These are phyloP conservation scores for Calonectria crousiana DNA, from an alignment of 2,329 filamentous ascomycete species.

Conservation along the genomic window DNA sequence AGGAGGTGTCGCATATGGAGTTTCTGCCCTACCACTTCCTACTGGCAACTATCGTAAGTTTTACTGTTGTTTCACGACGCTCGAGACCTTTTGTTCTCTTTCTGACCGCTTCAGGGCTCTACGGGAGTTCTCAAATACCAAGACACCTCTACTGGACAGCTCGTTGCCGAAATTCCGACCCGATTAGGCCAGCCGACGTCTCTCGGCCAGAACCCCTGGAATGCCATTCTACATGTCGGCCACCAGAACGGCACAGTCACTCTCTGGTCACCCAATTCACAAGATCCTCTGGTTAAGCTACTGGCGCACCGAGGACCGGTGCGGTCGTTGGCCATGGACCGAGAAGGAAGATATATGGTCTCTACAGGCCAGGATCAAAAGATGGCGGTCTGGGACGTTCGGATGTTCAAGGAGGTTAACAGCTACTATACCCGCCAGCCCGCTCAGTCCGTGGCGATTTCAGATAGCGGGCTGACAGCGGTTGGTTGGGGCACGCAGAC, in stretches of 20 bases:
- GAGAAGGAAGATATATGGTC: constrained; percentile 95
- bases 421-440: constrained; percentile 88
- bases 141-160: constrained; percentile 92
- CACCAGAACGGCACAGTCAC: constrained; percentile 96
- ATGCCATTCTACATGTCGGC: constrained; percentile 91
- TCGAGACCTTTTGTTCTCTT: too few species aligned
- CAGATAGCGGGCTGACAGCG: constrained; percentile 87
- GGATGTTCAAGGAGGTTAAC: constrained; percentile 93
- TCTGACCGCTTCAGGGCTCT: constrained; percentile 67
- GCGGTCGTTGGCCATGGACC: constrained; percentile 84
- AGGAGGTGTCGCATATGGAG: constrained; percentile 93
- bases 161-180: constrained; percentile 88
- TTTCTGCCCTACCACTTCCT: constrained; percentile 98
- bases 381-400: constrained; percentile 96
- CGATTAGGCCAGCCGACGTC: constrained; percentile 86
- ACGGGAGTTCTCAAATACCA: constrained; percentile 92
- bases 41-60: constrained; percentile 82
- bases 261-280: constrained; percentile 93
- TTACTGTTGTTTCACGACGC: neutral
- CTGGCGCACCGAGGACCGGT: constrained; percentile 92
- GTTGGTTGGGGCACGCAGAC: constrained; percentile 92
- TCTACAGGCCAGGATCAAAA: constrained; percentile 89
- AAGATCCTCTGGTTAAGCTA: constrained; percentile 89
- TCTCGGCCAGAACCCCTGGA: constrained; percentile 89
- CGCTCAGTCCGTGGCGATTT: constrained; percentile 86